Evolutionary conservation across 2,329 filamentous ascomycete species (phyloP).

Genomic region (Botrytis aclada): DNA sequence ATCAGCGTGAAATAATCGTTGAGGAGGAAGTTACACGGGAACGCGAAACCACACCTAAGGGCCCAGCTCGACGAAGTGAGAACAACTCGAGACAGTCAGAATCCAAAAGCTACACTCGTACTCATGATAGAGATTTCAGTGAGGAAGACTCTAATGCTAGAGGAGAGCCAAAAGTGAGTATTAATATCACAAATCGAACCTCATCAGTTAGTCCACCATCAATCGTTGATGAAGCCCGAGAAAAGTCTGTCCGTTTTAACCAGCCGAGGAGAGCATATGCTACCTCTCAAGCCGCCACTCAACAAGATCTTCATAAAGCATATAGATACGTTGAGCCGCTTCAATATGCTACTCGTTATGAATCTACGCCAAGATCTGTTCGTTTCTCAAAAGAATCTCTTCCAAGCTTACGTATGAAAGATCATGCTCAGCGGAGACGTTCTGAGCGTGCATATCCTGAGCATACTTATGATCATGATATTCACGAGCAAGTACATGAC

Average conservation of each 20-base stretch:
- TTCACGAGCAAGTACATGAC: background rate
- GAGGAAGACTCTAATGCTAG: background rate
- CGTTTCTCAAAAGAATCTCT: background rate
- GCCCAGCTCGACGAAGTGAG: background rate
- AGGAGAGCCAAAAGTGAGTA: background rate
- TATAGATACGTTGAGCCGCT: conserved; percentile 5
- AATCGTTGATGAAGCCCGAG: background rate
- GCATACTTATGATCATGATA: background rate
- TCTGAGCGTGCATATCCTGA: background rate
- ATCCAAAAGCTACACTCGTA: background rate
- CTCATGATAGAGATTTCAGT: background rate
- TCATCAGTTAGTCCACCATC: background rate
- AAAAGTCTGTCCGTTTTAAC: background rate
- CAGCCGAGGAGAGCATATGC: background rate
- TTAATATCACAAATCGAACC: background rate
- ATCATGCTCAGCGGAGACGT: conserved; percentile 2
- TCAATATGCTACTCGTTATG: background rate
- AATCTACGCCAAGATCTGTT: background rate
- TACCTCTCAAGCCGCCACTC: background rate
- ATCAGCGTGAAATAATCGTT: background rate
- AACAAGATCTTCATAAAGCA: background rate
- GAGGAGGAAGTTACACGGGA: background rate
- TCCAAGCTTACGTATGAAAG: background rate
- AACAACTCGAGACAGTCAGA: background rate
- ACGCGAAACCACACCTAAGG: background rate